A percentile compares a stretch with the other conserved stretches of the same genome.
phyloP scores from a whole-genome alignment of 352 stramenopile genomes.

The Aphanomyces invadans region DNA sequence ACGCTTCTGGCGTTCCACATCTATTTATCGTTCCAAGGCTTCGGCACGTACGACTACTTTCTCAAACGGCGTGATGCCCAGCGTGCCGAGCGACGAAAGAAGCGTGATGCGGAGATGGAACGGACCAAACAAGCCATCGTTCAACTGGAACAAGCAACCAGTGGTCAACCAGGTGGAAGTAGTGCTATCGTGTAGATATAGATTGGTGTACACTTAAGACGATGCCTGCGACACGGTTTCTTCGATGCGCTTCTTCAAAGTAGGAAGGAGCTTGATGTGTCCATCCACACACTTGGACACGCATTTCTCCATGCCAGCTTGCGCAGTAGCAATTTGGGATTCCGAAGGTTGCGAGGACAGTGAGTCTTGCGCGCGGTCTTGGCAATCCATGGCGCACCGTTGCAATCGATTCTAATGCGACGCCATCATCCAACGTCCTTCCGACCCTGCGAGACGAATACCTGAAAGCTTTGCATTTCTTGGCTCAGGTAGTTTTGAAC shows the following conservation, averaged over 20 bases:
- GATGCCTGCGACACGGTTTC: constrained; percentile 41
- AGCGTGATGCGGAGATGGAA: constrained; percentile 9
- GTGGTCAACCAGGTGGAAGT: too few species aligned
- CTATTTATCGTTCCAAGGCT: constrained; percentile 66
- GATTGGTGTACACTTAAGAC: not conserved
- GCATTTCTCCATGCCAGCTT: constrained; percentile 74
- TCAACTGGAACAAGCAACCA: too few species aligned
- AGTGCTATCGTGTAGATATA: not conserved
- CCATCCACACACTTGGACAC: constrained; percentile 56
- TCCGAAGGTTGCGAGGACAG: constrained; percentile 63
- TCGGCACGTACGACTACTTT: constrained; percentile 86
- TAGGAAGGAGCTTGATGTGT: constrained; percentile 71
- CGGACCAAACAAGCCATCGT: too few species aligned
- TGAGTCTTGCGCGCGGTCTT: constrained; percentile 72
- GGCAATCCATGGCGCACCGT: constrained; percentile 79
- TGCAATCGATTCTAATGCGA: constrained; percentile 63
- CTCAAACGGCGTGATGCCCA: constrained; percentile 61
- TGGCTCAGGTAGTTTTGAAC: constrained; percentile 76
- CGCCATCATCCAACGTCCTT: too few species aligned
- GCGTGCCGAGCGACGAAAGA: constrained; percentile 28
- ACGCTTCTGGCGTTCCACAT: constrained; percentile 76
- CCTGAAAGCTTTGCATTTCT: constrained; percentile 78
- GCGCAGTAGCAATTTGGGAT: constrained; percentile 48
- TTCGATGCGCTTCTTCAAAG: constrained; percentile 59
- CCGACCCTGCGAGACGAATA: too few species aligned